Percentiles rank a stretch among this genome's conserved stretches.
These are phyloP conservation scores for Berberis vulgaris DNA, from an alignment of 164 flowering plant genomes.

Conservation along the genomic window DNA sequence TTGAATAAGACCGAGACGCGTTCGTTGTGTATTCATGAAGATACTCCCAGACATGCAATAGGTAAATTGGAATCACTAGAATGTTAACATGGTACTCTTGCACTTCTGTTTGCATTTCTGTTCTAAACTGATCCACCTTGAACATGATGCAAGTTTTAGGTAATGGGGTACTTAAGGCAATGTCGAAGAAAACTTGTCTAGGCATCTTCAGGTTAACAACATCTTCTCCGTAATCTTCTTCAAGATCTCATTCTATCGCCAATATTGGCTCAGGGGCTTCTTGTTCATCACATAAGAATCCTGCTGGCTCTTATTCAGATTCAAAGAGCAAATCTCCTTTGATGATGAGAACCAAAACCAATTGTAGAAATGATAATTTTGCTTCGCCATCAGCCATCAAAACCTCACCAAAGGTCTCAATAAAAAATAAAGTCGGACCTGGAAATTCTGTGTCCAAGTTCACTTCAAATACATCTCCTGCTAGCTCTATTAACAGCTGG, in stretches of 20 bases:
- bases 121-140: too few relatives aligned
- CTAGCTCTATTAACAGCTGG: slow-evolving; percentile 77
- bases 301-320: slow-evolving; percentile 38
- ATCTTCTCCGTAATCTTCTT: slow-evolving; percentile 31
- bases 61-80: slow-evolving; percentile 17
- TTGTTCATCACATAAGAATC: slow-evolving; percentile 35
- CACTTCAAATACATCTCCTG: slow-evolving; percentile 48
- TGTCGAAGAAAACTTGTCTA: slow-evolving; percentile 18
- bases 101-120: too few relatives aligned
- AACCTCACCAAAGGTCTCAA: slow-evolving; percentile 20
- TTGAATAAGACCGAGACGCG: too few relatives aligned
- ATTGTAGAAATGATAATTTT: slow-evolving; percentile 17
- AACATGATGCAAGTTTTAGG: slow-evolving; percentile 13
- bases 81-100: background rate
- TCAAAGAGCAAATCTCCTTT: slow-evolving; percentile 21
- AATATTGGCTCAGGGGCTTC: slow-evolving; percentile 27
- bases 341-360: slow-evolving; percentile 23
- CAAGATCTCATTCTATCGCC: slow-evolving; percentile 19
- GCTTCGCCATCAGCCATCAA: slow-evolving; percentile 23
- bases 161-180: slow-evolving; percentile 18
- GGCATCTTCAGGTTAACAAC: slow-evolving; percentile 30
- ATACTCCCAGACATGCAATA: slow-evolving; percentile 17
- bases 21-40: too few relatives aligned
- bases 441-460: slow-evolving; percentile 28
- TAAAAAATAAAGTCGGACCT: slow-evolving; percentile 24